Conservation (phyloP, 139 green algal genomes). For the Picochlorum sp. region DNA sequence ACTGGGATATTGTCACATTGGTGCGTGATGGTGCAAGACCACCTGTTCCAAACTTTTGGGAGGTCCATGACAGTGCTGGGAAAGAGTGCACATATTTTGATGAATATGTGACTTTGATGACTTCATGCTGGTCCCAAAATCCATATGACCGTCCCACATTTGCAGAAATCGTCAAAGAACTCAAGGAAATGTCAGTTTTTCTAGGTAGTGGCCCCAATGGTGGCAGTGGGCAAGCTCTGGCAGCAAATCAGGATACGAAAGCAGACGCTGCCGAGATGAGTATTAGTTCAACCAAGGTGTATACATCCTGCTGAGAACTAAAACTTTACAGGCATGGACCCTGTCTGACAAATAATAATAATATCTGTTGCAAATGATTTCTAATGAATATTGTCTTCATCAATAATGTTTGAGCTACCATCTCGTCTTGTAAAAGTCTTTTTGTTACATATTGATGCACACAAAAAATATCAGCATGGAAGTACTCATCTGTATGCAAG, state of each 20-base stretch:
- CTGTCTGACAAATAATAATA: no score
- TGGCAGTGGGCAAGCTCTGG: not conserved
- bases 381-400: no score
- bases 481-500: no score
- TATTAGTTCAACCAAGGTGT: not conserved
- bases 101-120: constrained; percentile 48
- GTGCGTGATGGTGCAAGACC: constrained; percentile 8
- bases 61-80: constrained; percentile 5
- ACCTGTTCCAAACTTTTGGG: constrained; percentile 1
- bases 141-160: constrained; percentile 49
- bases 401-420: no score
- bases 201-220: not conserved
- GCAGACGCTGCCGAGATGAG: not conserved
- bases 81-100: constrained; percentile 19
- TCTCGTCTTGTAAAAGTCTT: no score
- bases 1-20: constrained; percentile 12
- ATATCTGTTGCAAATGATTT: no score
- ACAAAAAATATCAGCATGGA: no score
- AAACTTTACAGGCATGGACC: no score
- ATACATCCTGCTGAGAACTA: not conserved
- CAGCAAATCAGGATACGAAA: no score
- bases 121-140: constrained; percentile 57
- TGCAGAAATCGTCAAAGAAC: constrained; percentile 18
- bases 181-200: constrained; percentile 8
- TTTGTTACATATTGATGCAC: no score